phyloP scores from a whole-genome alignment of 495 filamentous ascomycete genomes.

The Neurospora discreta region DNA sequence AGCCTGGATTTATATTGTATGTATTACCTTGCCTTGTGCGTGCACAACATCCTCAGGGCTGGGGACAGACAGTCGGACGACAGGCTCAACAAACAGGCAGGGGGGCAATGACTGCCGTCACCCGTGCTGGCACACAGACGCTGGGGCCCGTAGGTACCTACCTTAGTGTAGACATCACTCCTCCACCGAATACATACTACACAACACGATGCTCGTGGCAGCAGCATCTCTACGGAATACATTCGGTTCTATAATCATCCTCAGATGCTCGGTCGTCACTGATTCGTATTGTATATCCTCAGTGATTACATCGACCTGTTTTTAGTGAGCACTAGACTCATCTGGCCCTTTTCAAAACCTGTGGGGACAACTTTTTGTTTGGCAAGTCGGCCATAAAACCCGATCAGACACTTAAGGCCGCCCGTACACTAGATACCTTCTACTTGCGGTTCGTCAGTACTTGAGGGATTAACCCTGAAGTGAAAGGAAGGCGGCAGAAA shows the following conservation, averaged over 20 bases:
- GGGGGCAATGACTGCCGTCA: conserved; percentile 1
- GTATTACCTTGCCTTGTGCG: background rate
- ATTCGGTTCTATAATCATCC: background rate
- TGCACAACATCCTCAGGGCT: background rate
- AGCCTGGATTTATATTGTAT: background rate
- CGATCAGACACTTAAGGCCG: background rate
- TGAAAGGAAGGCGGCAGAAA: background rate
- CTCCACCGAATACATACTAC: background rate
- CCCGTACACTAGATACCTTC: background rate
- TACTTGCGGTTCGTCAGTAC: background rate
- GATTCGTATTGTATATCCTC: background rate
- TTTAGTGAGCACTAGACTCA: background rate
- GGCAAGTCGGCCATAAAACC: background rate
- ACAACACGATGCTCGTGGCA: background rate
- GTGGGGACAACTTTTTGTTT: background rate
- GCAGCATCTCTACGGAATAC: background rate
- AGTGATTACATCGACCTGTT: background rate
- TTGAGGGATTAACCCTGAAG: background rate
- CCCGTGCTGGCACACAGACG: background rate
- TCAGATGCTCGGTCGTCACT: background rate
- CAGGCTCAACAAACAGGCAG: background rate
- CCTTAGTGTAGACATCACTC: background rate
- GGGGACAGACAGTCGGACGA: conserved; percentile 2
- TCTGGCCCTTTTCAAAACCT: background rate
- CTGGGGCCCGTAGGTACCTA: too few species aligned